These are phyloP conservation scores for Aspergillus japonicus DNA, from an alignment of 2,329 filamentous ascomycete species.

Conservation along the genomic window DNA sequence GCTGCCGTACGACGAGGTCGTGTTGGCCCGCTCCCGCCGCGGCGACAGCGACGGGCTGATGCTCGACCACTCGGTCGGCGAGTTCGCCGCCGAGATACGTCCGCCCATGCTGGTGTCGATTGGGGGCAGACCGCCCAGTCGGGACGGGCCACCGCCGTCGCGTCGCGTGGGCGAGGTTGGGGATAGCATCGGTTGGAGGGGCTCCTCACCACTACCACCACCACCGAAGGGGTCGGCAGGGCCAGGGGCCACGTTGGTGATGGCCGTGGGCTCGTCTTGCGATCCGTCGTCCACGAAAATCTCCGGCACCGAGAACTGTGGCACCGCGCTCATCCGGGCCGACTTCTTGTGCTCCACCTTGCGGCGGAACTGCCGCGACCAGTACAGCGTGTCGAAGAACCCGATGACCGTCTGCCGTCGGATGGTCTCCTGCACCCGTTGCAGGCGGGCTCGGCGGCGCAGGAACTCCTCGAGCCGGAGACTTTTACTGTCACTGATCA, in stretches of 20 bases:
- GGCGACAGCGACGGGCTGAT: constrained; percentile 52
- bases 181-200: constrained; percentile 32
- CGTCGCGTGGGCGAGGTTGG: constrained; percentile 32
- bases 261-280: constrained; percentile 50
- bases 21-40: constrained; percentile 25
- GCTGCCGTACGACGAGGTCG: constrained; percentile 31
- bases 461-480: constrained; percentile 91
- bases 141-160: constrained; percentile 13
- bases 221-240: neutral
- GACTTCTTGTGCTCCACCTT: constrained; percentile 69
- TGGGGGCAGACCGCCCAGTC: constrained; percentile 49
- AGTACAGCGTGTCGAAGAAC: constrained; percentile 93
- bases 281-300: constrained; percentile 75
- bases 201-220: constrained; percentile 3
- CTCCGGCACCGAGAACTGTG: constrained; percentile 80
- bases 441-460: constrained; percentile 80
- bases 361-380: constrained; percentile 77
- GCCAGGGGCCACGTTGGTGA: constrained; percentile 19
- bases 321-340: constrained; percentile 73
- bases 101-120: constrained; percentile 42
- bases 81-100: constrained; percentile 36
- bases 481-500: constrained; percentile 97
- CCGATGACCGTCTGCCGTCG: constrained; percentile 85
- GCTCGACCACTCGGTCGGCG: constrained; percentile 50
- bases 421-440: constrained; percentile 92